phyloP scores from a whole-genome alignment of 2,329 filamentous ascomycete species.

The Lasiodiplodia sp. region DNA sequence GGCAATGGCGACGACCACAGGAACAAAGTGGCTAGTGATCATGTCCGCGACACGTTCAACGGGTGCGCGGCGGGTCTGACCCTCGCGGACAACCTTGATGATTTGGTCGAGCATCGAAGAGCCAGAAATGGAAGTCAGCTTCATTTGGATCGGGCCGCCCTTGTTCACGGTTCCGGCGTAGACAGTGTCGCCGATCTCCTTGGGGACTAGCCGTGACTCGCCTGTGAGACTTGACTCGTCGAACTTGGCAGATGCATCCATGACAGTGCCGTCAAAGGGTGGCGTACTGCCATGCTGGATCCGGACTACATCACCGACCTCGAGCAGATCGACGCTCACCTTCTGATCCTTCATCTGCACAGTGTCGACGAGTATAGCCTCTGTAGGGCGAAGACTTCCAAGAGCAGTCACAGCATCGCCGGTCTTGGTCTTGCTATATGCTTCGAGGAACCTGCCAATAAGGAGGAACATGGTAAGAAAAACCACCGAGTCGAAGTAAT shows the following conservation, averaged over 20 bases:
- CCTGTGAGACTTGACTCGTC: conserved; percentile 92
- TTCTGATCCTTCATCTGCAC: conserved; percentile 46
- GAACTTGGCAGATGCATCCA: conserved; percentile 68
- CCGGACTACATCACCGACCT: conserved; percentile 64
- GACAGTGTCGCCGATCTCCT: conserved; percentile 68
- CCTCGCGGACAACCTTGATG: conserved; percentile 77
- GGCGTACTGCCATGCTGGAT: conserved; percentile 83
- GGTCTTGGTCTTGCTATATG: conserved; percentile 89
- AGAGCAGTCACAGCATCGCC: conserved; percentile 85
- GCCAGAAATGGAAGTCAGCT: conserved; percentile 70
- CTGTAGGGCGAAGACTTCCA: conserved; percentile 77
- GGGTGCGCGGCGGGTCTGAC: conserved; percentile 76
- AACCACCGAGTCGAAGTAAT: conserved; percentile 91
- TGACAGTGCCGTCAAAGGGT: conserved; percentile 77
- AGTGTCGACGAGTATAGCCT: conserved; percentile 72
- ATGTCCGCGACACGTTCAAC: conserved; percentile 77
- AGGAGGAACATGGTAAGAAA: conserved; percentile 91
- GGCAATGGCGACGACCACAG: conserved; percentile 72
- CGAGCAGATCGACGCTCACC: conserved; percentile 70
- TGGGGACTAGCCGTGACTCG: conserved; percentile 73
- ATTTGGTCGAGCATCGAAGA: conserved; percentile 82
- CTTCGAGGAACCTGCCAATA: conserved; percentile 75
- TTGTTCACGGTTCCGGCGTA: conserved; percentile 80
- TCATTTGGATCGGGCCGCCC: conserved; percentile 66
- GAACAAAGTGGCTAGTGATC: conserved; percentile 79